Percentiles rank a stretch among this genome's conserved stretches.
Conservation (phyloP, 306 rosid species). For the Prinsepia uniflora region DNA sequence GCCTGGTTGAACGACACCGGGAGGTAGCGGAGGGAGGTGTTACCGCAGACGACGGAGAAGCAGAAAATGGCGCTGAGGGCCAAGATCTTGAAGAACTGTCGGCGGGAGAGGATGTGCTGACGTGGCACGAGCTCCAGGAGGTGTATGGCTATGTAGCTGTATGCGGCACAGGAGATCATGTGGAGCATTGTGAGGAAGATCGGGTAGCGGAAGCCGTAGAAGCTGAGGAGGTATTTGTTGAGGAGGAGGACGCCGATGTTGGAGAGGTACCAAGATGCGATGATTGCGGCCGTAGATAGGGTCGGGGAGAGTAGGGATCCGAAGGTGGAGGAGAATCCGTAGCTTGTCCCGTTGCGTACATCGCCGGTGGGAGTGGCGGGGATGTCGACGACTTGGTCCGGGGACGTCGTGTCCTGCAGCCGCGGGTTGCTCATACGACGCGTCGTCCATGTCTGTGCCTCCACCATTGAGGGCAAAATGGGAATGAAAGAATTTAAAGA, state of each 20-base stretch:
- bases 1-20: slow-evolving; percentile 94
- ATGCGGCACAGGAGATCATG: slow-evolving; percentile 79
- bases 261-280: slow-evolving; percentile 80
- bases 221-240: slow-evolving; percentile 87
- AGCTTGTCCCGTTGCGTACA: slow-evolving; percentile 37
- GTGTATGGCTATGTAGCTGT: slow-evolving; percentile 54
- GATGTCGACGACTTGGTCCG: slow-evolving; percentile 63
- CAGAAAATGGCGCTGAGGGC: slow-evolving; percentile 75
- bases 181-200: slow-evolving; percentile 94
- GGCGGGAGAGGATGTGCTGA: slow-evolving; percentile 67
- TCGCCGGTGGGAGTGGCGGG: slow-evolving; percentile 67
- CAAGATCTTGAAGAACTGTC: slow-evolving; percentile 74
- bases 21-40: slow-evolving; percentile 78
- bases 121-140: slow-evolving; percentile 70
- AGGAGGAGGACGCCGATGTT: slow-evolving; percentile 91
- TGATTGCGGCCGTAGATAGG: slow-evolving; percentile 40
- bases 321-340: slow-evolving; percentile 21
- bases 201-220: slow-evolving; percentile 76
- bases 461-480: slow-evolving; percentile 52
- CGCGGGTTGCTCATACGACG: slow-evolving; percentile 86
- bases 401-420: slow-evolving; percentile 27
- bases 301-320: slow-evolving; percentile 39
- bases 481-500: not conserved
- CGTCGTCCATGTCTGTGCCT: slow-evolving; percentile 89
- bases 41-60: slow-evolving; percentile 93